phyloP scores from a whole-genome alignment of 2,329 filamentous ascomycete genomes.

The Tolypocladium paradoxum region DNA sequence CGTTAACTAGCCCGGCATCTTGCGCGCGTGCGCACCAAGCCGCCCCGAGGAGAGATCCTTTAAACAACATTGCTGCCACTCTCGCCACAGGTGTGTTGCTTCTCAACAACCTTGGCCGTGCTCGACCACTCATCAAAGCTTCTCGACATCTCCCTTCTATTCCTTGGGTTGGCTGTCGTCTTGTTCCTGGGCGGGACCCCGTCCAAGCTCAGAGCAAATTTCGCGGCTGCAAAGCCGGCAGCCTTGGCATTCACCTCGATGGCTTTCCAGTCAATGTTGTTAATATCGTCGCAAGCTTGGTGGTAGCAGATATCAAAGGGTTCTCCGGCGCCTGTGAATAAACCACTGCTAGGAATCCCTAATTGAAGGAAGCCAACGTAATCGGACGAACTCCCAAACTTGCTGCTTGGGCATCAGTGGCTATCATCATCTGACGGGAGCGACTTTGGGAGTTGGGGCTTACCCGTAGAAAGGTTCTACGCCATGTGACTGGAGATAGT shows the following conservation, averaged over 20 bases:
- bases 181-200: conserved; percentile 21
- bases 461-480: conserved; percentile 16
- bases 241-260: conserved; percentile 27
- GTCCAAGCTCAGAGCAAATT: conserved; percentile 24
- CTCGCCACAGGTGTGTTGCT: conserved; percentile 16
- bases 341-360: conserved; percentile 25
- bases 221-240: conserved; percentile 40
- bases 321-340: conserved; percentile 25
- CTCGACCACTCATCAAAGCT: conserved; percentile 15
- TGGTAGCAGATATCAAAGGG: conserved; percentile 27
- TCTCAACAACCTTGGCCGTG: conserved; percentile 13
- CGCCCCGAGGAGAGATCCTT: neutral
- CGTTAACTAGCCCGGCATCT: too few species aligned
- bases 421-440: neutral
- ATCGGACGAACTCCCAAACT: conserved; percentile 24
- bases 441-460: neutral
- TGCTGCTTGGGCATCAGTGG: conserved; percentile 3
- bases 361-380: conserved; percentile 26
- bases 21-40: too few species aligned
- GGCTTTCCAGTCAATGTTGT: conserved; percentile 30
- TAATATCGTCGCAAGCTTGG: conserved; percentile 26
- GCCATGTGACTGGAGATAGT: conserved; percentile 18
- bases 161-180: conserved; percentile 15
- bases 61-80: conserved; percentile 9
- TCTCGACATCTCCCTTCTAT: conserved; percentile 12